Conservation (phyloP, 1,284 basidiomycete species). For the Fomitiporia mediterranea region DNA sequence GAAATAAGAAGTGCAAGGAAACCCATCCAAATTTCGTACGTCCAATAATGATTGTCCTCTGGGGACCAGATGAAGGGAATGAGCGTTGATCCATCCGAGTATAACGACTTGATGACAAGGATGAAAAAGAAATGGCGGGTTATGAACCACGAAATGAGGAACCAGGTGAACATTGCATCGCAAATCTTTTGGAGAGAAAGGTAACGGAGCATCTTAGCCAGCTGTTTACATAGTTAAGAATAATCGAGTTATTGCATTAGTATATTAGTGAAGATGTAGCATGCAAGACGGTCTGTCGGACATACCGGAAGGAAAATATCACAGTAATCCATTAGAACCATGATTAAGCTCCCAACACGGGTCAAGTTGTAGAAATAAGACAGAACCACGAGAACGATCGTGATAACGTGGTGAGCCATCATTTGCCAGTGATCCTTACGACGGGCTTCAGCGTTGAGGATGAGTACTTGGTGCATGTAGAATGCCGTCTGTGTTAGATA, state of each 20-base stretch:
- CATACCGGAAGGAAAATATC: slow-evolving; percentile 90
- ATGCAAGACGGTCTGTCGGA: slow-evolving; percentile 24
- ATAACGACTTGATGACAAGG: slow-evolving; percentile 60
- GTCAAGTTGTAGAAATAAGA: slow-evolving; percentile 87
- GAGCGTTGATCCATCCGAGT: slow-evolving; percentile 44
- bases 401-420: slow-evolving; percentile 94
- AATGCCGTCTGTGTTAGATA: slow-evolving; percentile 92
- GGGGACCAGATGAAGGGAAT: slow-evolving; percentile 59
- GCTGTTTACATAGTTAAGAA: slow-evolving; percentile 36
- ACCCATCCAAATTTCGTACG: slow-evolving; percentile 36
- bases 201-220: slow-evolving; percentile 94
- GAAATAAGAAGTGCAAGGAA: slow-evolving; percentile 58
- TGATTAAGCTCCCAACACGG: slow-evolving; percentile 82
- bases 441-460: slow-evolving; percentile 90
- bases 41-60: slow-evolving; percentile 54
- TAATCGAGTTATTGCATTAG: slow-evolving; percentile 1
- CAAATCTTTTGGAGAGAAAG: slow-evolving; percentile 62
- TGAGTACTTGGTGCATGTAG: slow-evolving; percentile 88
- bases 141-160: slow-evolving; percentile 85
- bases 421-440: slow-evolving; percentile 94
- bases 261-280: neutral
- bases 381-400: slow-evolving; percentile 69
- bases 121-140: slow-evolving; percentile 82
- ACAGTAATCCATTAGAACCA: slow-evolving; percentile 90
- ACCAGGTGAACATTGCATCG: slow-evolving; percentile 76